Base-by-base conservation (phyloP, 2,329 filamentous ascomycete genomes). In the Hymenoscyphus infarciens region DNA sequence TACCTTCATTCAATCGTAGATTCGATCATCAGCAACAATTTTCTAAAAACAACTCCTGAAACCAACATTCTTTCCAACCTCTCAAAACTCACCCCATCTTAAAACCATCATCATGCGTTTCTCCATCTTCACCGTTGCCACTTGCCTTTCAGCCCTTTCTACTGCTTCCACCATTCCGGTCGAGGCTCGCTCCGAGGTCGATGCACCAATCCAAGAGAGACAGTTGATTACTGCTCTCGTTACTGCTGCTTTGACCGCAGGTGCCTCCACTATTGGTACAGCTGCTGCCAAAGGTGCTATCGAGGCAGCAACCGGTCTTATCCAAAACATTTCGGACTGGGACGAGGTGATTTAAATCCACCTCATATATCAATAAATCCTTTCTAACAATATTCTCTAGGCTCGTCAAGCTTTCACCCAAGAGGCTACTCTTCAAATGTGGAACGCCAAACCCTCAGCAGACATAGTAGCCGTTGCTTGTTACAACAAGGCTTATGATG, bases 391-490 rank as follows among this genome's bases (percentile, higher is more conserved):
- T 38, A 10, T 27, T 13, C 15, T 16, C 10, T 16, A 58, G 56
- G 35, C 56, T 45, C 56, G 56, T 49, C 56, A 58, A 49, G 16
- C 19, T 27, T 58, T 58, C 39, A 58, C 56, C 25, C 35, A 58
- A 33, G 35, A 42, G 22, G 39, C 38, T 16, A 58, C 56, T 25
- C 22, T 49, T 11, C 22, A 58, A n/a, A 58, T 58, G 56, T 58
- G 38, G 35, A 29, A 13, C 4, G 27, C 11, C 35, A 58, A 58
- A 19, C 35, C 56, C 22, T 25, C 56, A 19, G 19, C 38, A 1
- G 22, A 25, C 29, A 25, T 58, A 15, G 39, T 49, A 15, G 56
- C 56, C 8, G 38, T 45, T 19, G 35, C 19, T 19, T 58, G 56
- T 7, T 57, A 57, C 13, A 58, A 58, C 22, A 58, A 42, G 22